Evolutionary conservation across 1,284 basidiomycete species (phyloP), one percentile per base, ranked within the genome.

Genomic region (Albatrellus sp.): DNA sequence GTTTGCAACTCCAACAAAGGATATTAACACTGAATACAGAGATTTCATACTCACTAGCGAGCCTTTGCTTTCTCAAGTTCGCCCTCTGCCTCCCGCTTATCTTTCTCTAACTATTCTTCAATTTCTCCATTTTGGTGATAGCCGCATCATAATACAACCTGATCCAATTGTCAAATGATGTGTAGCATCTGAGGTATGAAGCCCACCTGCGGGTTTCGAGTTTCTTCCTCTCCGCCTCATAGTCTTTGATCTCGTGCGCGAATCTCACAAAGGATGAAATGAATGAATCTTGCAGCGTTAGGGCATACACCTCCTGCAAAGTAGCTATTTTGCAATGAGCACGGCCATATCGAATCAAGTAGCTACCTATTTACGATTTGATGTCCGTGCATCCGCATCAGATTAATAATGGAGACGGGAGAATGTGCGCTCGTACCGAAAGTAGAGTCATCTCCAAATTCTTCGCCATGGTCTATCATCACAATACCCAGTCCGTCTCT

Each of bases 381-480:
- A 40, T 17, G 37, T 35, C 14, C 16, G 34, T 3, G 9, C 16
- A n/a, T 9, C 34, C 13, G 16, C 5, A 5, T 4, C n/a, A 13
- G 4, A 5, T n/a, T n/a, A n/a, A n/a, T n/a, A 24, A 12, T 40
- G n/a, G 11, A 8, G 24, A 30, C 16, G 5, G 17, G 29, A 13
- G n/a, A 19, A 31, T 10, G 42, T 31, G 16, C 46, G 42, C 11
- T 62, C 74, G 45, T 52, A 77, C 82, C 82, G 54, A 80, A 86
- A 1, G 72, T 67, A 37, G 84, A 80, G 52, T 87, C 72, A 14
- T 75, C 69, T n/a, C 73, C 76, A 53, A 86, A 81, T 54, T 89
- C 78, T 53, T 89, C 83, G 10, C 90, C 89, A 55, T 90, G 84
- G 28, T 73, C 69, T 47, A 89, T 81, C 89, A 92, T 90, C 35